Evolutionary conservation across 2,329 filamentous ascomycete genomes (phyloP), one percentile per base, ranked within the genome.

Genomic region (Malbranchea cinnamomea): DNA sequence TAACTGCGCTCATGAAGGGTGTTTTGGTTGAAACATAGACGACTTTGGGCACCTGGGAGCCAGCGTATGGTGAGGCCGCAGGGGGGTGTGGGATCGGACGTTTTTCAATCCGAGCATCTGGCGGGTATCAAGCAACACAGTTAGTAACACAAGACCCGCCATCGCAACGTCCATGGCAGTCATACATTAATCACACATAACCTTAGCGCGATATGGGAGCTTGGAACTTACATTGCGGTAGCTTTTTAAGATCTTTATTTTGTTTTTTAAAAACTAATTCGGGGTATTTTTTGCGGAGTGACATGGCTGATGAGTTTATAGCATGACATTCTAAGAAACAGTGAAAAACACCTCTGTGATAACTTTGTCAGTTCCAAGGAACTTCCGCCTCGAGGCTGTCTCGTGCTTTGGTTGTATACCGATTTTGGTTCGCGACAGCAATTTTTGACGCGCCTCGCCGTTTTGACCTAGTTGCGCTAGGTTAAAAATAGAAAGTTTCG

Each of bases 1-100:
- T 74, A n/a, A 71, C 54, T 2, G 63, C 60, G 24, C 67, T 62
- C 49, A 74, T 63, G 52, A 71, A 69, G 4, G 68, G 67, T 0
- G 68, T 65, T 4, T 54, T 54, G 21, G 53, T 52, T 7, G 63
- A 67, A 20, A 74, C 50, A 48, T 74, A 74, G 48, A 74, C 56
- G 14, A 59, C 49, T 49, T 74, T 74, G 7, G 60, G 63, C 4
- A 55, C 46, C 1, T 44, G 41, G 26, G 62, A 39, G 31, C 59
- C 59, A 11, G 65, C 52, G 48, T 68, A 68, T 3, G 67, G 65
- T 0, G 65, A 65, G 3, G 67, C 54, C 17, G 69, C 50, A 2
- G 68, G 50, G 3, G 69, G 56, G 46, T 63, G 70, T n/a, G 64
- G 60, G 40, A 75, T 63, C 0, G 71, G 69, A 0, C 71, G 64